These are phyloP conservation scores for Candolleomyces efflorescens DNA, from an alignment of 768 basidiomycete genomes.

Conservation along the genomic window DNA sequence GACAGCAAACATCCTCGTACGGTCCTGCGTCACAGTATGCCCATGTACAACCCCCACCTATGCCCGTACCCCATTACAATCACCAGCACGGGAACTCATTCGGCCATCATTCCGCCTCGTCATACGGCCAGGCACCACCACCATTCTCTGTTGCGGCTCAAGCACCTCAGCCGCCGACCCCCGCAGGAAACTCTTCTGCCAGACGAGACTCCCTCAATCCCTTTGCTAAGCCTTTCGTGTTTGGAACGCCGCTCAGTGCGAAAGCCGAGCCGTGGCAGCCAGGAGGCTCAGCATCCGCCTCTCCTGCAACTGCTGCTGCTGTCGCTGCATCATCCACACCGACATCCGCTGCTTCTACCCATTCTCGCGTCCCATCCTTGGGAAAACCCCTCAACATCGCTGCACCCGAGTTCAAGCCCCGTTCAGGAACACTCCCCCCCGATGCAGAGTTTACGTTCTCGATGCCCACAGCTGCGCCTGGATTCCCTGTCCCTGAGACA, in stretches of 20 bases:
- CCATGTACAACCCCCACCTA: neutral
- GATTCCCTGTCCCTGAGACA: slow-evolving; percentile 24
- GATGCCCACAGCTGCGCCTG: slow-evolving; percentile 32
- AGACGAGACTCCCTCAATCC: slow-evolving; percentile 58
- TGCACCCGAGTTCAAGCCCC: slow-evolving; percentile 79
- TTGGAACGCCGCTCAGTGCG: slow-evolving; percentile 39
- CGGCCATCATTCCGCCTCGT: slow-evolving; percentile 19
- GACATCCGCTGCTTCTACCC: slow-evolving; percentile 12
- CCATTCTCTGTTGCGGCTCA: neutral
- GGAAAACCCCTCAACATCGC: slow-evolving; percentile 74
- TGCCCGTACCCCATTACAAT: neutral
- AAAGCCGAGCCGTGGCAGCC: slow-evolving; percentile 1
- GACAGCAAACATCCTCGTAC: slow-evolving; percentile 8
- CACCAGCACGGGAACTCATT: slow-evolving; percentile 7
- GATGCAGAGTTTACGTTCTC: slow-evolving; percentile 59
- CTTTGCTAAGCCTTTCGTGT: slow-evolving; percentile 80
- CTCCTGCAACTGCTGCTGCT: slow-evolving; percentile 5
- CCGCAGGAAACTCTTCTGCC: neutral
- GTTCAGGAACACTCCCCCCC: slow-evolving; percentile 19
- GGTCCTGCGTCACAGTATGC: neutral
- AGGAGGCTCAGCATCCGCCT: slow-evolving; percentile 15
- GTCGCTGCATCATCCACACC: neutral
- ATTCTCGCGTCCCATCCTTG: slow-evolving; percentile 44
- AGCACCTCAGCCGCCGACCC: neutral
- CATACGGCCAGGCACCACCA: slow-evolving; percentile 10